Evolutionary conservation across 2,329 filamentous ascomycete species (phyloP).

Genomic region (Colletotrichum tropicale): DNA sequence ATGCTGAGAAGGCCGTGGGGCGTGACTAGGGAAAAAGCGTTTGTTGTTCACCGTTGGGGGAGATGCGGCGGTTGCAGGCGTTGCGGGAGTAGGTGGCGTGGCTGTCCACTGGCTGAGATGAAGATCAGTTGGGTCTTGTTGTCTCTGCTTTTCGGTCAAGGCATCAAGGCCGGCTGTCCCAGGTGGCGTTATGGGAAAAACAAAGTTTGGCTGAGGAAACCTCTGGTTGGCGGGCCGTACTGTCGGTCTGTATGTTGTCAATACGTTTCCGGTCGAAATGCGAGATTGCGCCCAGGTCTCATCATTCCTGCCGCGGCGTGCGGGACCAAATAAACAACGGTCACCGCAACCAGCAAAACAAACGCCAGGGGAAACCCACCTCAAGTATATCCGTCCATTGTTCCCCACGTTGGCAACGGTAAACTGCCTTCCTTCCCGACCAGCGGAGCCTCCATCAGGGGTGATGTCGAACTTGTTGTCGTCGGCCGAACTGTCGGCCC

Average conservation of each 20-base stretch:
- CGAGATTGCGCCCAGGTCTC: slow-evolving; percentile 8
- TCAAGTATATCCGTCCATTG: slow-evolving; percentile 82
- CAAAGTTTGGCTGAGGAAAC: slow-evolving; percentile 64
- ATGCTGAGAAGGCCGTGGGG: slow-evolving; percentile 40
- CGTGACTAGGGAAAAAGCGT: slow-evolving; percentile 34
- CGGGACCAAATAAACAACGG: neutral
- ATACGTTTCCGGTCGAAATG: slow-evolving; percentile 10
- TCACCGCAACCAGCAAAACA: neutral
- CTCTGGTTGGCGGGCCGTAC: slow-evolving; percentile 66
- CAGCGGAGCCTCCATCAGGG: slow-evolving; percentile 65
- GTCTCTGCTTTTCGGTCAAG: slow-evolving; percentile 34
- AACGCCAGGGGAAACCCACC: slow-evolving; percentile 53
- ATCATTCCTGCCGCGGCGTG: slow-evolving; percentile 4
- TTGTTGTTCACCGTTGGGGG: slow-evolving; percentile 40
- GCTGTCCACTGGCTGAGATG: slow-evolving; percentile 48
- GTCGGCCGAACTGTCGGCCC: slow-evolving; percentile 54
- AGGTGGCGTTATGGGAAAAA: slow-evolving; percentile 65
- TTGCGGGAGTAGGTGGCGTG: slow-evolving; percentile 32
- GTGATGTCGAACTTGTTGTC: slow-evolving; percentile 59
- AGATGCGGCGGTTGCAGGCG: slow-evolving; percentile 19
- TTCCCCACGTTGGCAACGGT: slow-evolving; percentile 83
- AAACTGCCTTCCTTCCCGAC: slow-evolving; percentile 74
- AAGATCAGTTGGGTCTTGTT: slow-evolving; percentile 28
- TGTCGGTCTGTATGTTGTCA: slow-evolving; percentile 53
- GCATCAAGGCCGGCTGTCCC: slow-evolving; percentile 61